phyloP scores from a whole-genome alignment of 108 stramenopile species.

The Skeletonema tropicum region DNA sequence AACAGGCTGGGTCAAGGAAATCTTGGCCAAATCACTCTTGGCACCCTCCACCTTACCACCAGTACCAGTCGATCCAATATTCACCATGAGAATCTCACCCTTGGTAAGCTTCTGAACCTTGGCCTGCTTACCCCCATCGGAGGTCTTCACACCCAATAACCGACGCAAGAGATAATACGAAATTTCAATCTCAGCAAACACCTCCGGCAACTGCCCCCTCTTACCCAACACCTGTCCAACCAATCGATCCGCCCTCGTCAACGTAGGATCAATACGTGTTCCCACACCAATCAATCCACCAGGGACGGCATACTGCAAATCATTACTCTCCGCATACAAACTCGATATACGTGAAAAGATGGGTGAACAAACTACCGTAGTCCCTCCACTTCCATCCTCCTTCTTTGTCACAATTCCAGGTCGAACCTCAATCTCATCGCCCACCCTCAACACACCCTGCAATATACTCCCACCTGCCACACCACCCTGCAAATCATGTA shows the following conservation, averaged over 20 bases:
- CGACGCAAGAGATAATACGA: slow-evolving; percentile 96
- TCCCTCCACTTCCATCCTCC: slow-evolving; percentile 72
- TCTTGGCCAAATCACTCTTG: slow-evolving; percentile 96
- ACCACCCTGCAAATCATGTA: slow-evolving; percentile 93
- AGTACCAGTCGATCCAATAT: slow-evolving; percentile 98
- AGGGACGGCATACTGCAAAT: slow-evolving; percentile 98
- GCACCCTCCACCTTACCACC: slow-evolving; percentile 96
- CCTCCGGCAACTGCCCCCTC: slow-evolving; percentile 95
- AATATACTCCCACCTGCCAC: slow-evolving; percentile 99
- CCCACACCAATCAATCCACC: slow-evolving; percentile 99
- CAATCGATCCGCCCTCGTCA: slow-evolving; percentile 98
- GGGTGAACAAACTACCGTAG: slow-evolving; percentile 91
- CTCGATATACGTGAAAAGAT: slow-evolving; percentile 90
- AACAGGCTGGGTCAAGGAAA: slow-evolving; percentile 98
- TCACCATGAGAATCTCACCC: slow-evolving; percentile 99
- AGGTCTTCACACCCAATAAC: slow-evolving; percentile 97
- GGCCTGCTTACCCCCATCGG: slow-evolving; percentile 98
- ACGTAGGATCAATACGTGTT: slow-evolving; percentile 97
- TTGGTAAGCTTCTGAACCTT: slow-evolving; percentile 97
- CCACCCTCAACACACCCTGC: slow-evolving; percentile 95
- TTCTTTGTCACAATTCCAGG: slow-evolving; percentile 98
- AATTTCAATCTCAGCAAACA: slow-evolving; percentile 98
- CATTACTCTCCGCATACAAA: slow-evolving; percentile 96
- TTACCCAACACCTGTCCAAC: slow-evolving; percentile 98
- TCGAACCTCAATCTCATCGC: slow-evolving; percentile 99